Base-by-base conservation (phyloP, 768 basidiomycete genomes). In the Chalciporus piperatus region DNA sequence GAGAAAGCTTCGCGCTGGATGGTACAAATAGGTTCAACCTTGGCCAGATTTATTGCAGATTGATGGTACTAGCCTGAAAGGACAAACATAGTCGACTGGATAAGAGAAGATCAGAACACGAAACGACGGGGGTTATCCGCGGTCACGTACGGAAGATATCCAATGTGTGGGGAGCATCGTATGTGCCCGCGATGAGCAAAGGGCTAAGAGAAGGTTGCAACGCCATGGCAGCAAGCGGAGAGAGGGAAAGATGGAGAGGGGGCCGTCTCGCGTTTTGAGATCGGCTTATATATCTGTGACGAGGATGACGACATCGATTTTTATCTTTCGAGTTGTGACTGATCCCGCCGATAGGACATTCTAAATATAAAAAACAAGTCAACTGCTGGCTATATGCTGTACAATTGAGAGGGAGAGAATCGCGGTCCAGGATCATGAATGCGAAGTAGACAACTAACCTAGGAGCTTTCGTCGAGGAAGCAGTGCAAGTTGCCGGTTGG, bases 21-120 rank as follows among this genome's bases (percentile, higher is more conserved):
- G 35, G 42, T 25, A 13, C 14, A 6, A n/a, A 27, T 16, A 17
- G 11, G 22, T 16, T 66, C 35, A 56, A 45, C 37, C 2, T 1
- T 32, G 3, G 32, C 33, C 10, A 16, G 3, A 4, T 4, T 3
- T 9, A 19, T 7, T 20, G 0, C 4, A 41, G 16, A 50, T 27
- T 10, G 11, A 32, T 1, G 19, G 30, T 11, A 9, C 16, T 22
- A 35, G 84, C 85, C 86, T 89, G 76, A 74, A 92, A 1, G 90
- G 90, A 59, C 91, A 94, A 59, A 91, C 88, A 67, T 89, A 92
- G 69, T 92, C 92, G 72, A 92, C 89, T 91, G 56, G 1, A 27
- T 6, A 32, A 50, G 14, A 37, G 13, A 10, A 37, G 16, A 13
- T 50, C 12, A 51, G 43, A 17, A 23, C 46, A 19, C 39, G 1